Evolutionary conservation across 1,139 yeast species (phyloP), one percentile per base, ranked within the genome.

Genomic region (Pichia sp.): DNA sequence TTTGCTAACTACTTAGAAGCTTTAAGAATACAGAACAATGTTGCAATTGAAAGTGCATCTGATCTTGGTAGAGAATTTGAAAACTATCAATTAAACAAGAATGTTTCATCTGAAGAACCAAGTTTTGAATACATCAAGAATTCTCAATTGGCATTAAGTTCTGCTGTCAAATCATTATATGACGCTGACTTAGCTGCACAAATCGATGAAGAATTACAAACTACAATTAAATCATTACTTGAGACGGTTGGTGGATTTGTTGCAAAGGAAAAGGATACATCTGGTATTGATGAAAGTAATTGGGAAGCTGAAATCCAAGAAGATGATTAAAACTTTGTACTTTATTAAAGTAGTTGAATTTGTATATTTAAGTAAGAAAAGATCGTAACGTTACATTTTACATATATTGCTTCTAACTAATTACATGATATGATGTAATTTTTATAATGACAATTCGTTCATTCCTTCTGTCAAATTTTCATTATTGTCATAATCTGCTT

Each of bases 1-100:
- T 79, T 90, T 59, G 81, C 94, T 1, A 73, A 82, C 59, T 76
- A 82, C 53, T 71, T 87, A 57, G 72, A 70, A 45, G 81, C 83
- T 15, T 81, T 82, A 53, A 63, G 72, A 51, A 55, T 67, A 48
- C 63, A 65, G 46, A 57, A 59, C 35, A 44, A 44, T 3, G 43
- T 61, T n/a, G 5, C 55, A n/a, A 51, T 42, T 18, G 52, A 43
- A 4, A 56, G 63, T 3, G 47, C 55, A 10, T 52, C 65, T 35
- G 61, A 63, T 27, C 67, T 69, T 27, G 66, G 68, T 31, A 73
- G 68, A 44, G 80, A 78, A 53, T 78, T 78, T 58, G 73, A 81
- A 56, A 81, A 77, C 17, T 58, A 73, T 22, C 70, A 71, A 11
- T 54, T 77, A 18, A 60, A 63, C 30, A 36, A 40, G 4, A 51